Evolutionary conservation across 176 grass and related monocot genomes (phyloP), one percentile per base, ranked within the genome.

Genomic region (Phragmites australis): DNA sequence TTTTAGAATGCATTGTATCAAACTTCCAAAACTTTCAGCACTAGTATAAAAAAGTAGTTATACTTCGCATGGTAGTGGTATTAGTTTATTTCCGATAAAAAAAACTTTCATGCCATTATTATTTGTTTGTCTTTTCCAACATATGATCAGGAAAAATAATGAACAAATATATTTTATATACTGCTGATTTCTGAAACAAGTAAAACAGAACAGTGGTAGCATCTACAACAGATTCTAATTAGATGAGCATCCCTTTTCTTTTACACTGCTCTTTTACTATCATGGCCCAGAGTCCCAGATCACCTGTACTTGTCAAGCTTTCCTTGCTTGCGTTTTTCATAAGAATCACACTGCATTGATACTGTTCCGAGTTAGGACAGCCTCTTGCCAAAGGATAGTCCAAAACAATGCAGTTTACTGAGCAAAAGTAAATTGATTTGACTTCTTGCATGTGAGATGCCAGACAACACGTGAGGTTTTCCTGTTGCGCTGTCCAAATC

Each of bases 341-440:
- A 29, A 63, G 41, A 77, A 8, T 70, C 75, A 77, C 47, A 32
- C 45, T 40, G 6, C 55, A 40, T 57, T 34, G 41, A 76, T 63
- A 81, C 56, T 80, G 80, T 40, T 50, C 30, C 45, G 52, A 84
- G 27, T 77, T 50, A 65, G 68, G 11, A 77, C 39, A 81, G 54
- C 8, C 19, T 55, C 72, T 57, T 75, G 44, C 57, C 42, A 88
- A 51, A 56, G 65, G 60, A 39, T 65, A 83, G 39, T 87, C 66
- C 56, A 82, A 77, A 85, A 76, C 41, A 73, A 73, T 82, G 32
- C 65, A 51, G 72, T 65, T 78, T 64, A 76, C 83, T 86, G 72
- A 82, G 82, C 58, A 86, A 85, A 81, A 89, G 88, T 86, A 75
- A 82, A 34, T 78, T 56, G 72, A 83, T 89, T 89, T 85, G 82